Conservation (phyloP, 768 basidiomycete genomes). For the Pleurotus tuoliensis region DNA sequence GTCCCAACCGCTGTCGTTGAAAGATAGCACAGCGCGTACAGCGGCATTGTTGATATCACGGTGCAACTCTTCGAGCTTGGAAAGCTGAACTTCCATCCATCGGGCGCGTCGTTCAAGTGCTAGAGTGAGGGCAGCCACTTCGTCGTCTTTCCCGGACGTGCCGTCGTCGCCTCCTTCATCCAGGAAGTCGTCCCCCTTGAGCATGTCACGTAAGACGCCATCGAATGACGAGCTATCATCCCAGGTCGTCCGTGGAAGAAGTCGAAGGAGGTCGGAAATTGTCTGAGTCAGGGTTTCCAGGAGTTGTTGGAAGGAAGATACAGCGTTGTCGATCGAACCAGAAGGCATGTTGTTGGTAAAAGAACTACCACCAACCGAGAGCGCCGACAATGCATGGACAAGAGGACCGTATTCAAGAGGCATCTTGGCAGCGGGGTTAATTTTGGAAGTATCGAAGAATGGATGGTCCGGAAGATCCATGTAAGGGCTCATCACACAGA, state of each 20-base stretch:
- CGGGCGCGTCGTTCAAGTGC: slow-evolving; percentile 86
- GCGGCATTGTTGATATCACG: slow-evolving; percentile 89
- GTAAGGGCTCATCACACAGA: slow-evolving; percentile 54
- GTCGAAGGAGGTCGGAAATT: slow-evolving; percentile 79
- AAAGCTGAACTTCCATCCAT: slow-evolving; percentile 91
- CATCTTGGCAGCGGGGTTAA: slow-evolving; percentile 75
- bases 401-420: slow-evolving; percentile 82
- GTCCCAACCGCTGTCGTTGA: slow-evolving; percentile 88
- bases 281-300: slow-evolving; percentile 87
- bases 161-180: slow-evolving; percentile 69
- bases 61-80: slow-evolving; percentile 84
- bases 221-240: slow-evolving; percentile 88
- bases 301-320: slow-evolving; percentile 85
- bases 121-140: slow-evolving; percentile 78
- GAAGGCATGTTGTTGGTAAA: slow-evolving; percentile 82
- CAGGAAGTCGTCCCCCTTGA: slow-evolving; percentile 83
- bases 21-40: slow-evolving; percentile 73
- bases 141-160: slow-evolving; percentile 63
- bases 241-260: slow-evolving; percentile 87
- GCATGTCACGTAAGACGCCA: slow-evolving; percentile 81
- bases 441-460: slow-evolving; percentile 69
- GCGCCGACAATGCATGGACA: slow-evolving; percentile 80
- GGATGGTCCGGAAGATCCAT: slow-evolving; percentile 69
- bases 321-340: slow-evolving; percentile 87
- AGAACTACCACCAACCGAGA: slow-evolving; percentile 82